These are phyloP conservation scores for Flaveria ramosissima DNA, from an alignment of 129 eudicot species.

Conservation along the genomic window DNA sequence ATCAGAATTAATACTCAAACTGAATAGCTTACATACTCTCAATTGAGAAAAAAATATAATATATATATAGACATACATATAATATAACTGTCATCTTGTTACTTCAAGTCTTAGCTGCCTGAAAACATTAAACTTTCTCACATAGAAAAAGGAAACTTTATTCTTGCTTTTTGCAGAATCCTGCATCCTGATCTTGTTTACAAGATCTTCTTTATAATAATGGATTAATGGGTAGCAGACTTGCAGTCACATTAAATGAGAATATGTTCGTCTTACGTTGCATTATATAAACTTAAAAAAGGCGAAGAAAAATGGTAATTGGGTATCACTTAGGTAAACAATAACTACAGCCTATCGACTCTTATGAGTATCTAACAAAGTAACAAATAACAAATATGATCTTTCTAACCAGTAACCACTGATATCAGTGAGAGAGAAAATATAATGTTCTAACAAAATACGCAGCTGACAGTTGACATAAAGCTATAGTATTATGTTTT, in stretches of 20 bases:
- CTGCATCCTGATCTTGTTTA: conserved; percentile 11
- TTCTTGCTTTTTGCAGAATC: conserved; percentile 9
- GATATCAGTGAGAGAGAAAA: background rate
- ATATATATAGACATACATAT: background rate
- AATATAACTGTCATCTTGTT: background rate
- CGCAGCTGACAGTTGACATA: conserved; percentile 5
- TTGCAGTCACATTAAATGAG: background rate
- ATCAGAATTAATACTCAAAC: conserved; percentile 24
- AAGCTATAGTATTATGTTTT: background rate
- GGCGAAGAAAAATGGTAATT: background rate
- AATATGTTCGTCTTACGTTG: background rate
- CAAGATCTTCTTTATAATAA: conserved; percentile 2
- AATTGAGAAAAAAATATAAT: background rate
- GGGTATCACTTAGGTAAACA: background rate
- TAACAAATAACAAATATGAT: background rate
- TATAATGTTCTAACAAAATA: background rate
- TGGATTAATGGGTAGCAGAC: background rate
- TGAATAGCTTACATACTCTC: background rate
- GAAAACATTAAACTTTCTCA: conserved; percentile 7
- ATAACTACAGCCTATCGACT: background rate
- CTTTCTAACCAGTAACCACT: background rate
- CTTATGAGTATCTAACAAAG: background rate
- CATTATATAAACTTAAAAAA: background rate
- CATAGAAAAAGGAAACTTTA: background rate
- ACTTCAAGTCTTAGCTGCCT: background rate